phyloP scores from a whole-genome alignment of 306 rosid species.

The Quercus ilex region DNA sequence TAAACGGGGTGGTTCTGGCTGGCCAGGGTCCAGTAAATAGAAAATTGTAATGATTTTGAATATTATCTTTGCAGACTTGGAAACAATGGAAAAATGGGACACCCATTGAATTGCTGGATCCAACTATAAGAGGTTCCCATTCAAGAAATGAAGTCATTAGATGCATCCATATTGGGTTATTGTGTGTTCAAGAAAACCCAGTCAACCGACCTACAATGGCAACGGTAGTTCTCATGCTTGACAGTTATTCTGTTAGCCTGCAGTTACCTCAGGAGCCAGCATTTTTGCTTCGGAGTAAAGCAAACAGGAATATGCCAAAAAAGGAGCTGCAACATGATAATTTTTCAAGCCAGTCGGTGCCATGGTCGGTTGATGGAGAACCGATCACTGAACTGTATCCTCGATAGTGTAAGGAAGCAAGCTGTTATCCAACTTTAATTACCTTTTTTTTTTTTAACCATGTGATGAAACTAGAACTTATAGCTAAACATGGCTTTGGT shows the following conservation, averaged over 20 bases:
- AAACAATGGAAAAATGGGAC: conserved; percentile 39
- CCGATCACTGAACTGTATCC: not conserved
- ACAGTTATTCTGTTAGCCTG: not conserved
- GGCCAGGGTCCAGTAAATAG: not conserved
- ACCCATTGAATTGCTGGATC: conserved; percentile 21
- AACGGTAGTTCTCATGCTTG: conserved; percentile 13
- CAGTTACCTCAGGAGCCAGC: not conserved
- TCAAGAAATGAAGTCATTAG: conserved; percentile 4
- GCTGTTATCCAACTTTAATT: too few species aligned
- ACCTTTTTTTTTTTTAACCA: too few species aligned
- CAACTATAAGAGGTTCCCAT: not conserved
- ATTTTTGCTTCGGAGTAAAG: not conserved
- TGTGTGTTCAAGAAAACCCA: conserved; percentile 31
- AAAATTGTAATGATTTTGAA: not conserved
- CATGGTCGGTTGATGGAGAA: not conserved
- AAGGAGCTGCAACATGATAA: not conserved
- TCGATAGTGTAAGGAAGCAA: too few species aligned
- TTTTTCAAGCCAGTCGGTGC: too few species aligned
- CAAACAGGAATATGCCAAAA: not conserved
- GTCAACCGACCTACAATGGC: conserved; percentile 28
- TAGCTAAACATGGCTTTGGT: too few species aligned
- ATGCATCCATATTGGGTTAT: conserved; percentile 27
- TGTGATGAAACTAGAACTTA: too few species aligned
- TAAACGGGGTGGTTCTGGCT: not conserved
- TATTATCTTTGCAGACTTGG: conserved; percentile 42